Evolutionary conservation across 2,329 filamentous ascomycete species (phyloP).

Genomic region (Leptographium lundbergii): DNA sequence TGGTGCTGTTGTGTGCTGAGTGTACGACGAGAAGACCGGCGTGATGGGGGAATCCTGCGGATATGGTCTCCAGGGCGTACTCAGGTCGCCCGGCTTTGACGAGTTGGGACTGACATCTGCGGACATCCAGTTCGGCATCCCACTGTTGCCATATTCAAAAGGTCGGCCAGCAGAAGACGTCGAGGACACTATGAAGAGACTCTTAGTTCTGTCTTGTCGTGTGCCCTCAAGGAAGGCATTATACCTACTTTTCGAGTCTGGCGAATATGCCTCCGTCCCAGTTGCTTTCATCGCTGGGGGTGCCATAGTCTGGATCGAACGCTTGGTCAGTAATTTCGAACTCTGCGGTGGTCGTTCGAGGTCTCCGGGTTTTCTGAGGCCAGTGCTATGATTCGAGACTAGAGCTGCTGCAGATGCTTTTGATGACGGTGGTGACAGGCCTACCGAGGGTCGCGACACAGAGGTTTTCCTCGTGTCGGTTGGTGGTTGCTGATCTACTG

Average conservation of each 20-base stretch:
- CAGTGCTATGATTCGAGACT: background rate
- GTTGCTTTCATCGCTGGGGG: constrained; percentile 28
- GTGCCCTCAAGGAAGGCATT: background rate
- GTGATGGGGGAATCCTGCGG: constrained; percentile 37
- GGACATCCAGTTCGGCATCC: constrained; percentile 30
- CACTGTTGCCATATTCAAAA: constrained; percentile 24
- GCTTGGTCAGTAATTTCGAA: constrained; percentile 30
- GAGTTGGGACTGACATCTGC: constrained; percentile 26
- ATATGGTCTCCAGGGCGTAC: constrained; percentile 35
- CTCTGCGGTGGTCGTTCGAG: constrained; percentile 21
- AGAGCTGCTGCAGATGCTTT: constrained; percentile 17
- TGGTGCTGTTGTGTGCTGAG: constrained; percentile 24
- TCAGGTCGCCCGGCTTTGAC: constrained; percentile 30
- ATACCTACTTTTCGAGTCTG: constrained; percentile 31
- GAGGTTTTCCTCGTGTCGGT: constrained; percentile 32
- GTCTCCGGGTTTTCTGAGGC: constrained; percentile 18
- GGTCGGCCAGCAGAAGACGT: constrained; percentile 15
- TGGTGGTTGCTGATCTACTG: constrained; percentile 65
- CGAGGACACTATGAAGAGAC: constrained; percentile 18
- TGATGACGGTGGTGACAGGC: constrained; percentile 7
- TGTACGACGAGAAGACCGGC: constrained; percentile 37
- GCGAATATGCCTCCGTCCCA: constrained; percentile 23
- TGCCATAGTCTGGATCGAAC: constrained; percentile 31
- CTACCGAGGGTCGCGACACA: constrained; percentile 24
- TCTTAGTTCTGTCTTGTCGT: background rate